Base-by-base conservation (phyloP, 2,329 filamentous ascomycete genomes). In the Cadophora malorum region DNA sequence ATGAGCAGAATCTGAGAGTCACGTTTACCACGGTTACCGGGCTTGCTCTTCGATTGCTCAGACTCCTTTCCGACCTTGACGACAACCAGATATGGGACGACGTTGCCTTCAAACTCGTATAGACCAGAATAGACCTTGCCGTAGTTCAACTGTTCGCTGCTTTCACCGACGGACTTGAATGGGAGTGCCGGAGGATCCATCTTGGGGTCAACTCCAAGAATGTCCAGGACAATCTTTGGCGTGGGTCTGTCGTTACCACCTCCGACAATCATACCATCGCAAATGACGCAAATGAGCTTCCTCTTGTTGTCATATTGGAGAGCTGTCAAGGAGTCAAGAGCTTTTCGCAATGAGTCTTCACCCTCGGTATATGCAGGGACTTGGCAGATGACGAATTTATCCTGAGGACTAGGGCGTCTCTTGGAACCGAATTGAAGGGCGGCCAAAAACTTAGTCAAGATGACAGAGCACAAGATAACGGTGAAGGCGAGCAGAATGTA, bases 301-400 rank as follows among this genome's bases (percentile, higher is more conserved):
- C 96, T 87, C 84, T 99, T 99, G 81, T 99, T 97, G 81, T 99
- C 96, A 75, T 99, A 99, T 74, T 97, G 91, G 19, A 99, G 86
- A 14, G 94, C 93, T 19, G 96, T 97, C 68, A 98, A 85, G 0
- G 96, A 98, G 78, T 99, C 96, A 2, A 99, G 85, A 63, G 94
- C 95, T 78, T 97, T 96, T 65, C 96, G 87, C 9, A 99, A 83
- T 4, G 94, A 95, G 75, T 99, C 96, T 83, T 99, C 96, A 75
- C 94, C 96, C 83, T 99, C 96, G 0, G 96, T 99, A 78, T 99
- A 99, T 5, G 96, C 96, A 10, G 96, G 96, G 38, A 99, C 94
- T 79, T 97, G 94, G 80, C 96, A 98, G 73, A 99, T 98, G 74
- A 99, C 94, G 75, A 99, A 99, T 79, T 98, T 99, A 80, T 99